phyloP scores from a whole-genome alignment of 495 filamentous ascomycete species.

The Staphylotrichum longicolle region DNA sequence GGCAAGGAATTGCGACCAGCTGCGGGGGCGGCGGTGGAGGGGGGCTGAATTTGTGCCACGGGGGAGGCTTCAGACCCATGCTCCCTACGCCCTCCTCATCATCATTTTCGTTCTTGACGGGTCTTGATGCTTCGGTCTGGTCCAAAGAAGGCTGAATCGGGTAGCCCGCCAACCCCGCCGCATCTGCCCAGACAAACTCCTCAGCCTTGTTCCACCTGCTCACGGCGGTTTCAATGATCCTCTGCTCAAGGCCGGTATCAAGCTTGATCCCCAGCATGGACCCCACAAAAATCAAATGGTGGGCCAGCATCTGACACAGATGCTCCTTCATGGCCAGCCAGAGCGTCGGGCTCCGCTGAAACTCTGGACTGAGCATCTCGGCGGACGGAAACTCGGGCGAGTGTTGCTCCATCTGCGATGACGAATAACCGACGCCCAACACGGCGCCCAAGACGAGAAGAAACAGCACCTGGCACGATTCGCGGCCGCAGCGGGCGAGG shows the following conservation, averaged over 20 bases:
- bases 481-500: slow-evolving; percentile 18
- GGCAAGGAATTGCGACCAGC: slow-evolving; percentile 17
- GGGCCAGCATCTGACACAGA: slow-evolving; percentile 38
- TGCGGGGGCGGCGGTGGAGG: not conserved
- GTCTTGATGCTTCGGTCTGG: too few species aligned
- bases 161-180: not conserved
- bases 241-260: slow-evolving; percentile 30
- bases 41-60: not conserved
- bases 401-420: not conserved
- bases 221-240: slow-evolving; percentile 33
- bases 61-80: not conserved
- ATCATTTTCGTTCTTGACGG: slow-evolving; percentile 10
- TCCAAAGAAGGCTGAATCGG: too few species aligned
- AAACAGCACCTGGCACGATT: slow-evolving; percentile 32
- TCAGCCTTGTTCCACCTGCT: slow-evolving; percentile 35
- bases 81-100: not conserved
- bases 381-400: slow-evolving; percentile 10
- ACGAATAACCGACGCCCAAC: slow-evolving; percentile 28
- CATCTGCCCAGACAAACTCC: slow-evolving; percentile 28
- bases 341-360: slow-evolving; percentile 34
- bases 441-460: slow-evolving; percentile 34
- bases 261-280: slow-evolving; percentile 35
- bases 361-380: slow-evolving; percentile 15
- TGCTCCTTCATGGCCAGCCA: slow-evolving; percentile 38
- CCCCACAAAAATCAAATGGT: slow-evolving; percentile 37